These are phyloP conservation scores for Thalassiosira profunda DNA, from an alignment of 108 stramenopile species.

Conservation along the genomic window DNA sequence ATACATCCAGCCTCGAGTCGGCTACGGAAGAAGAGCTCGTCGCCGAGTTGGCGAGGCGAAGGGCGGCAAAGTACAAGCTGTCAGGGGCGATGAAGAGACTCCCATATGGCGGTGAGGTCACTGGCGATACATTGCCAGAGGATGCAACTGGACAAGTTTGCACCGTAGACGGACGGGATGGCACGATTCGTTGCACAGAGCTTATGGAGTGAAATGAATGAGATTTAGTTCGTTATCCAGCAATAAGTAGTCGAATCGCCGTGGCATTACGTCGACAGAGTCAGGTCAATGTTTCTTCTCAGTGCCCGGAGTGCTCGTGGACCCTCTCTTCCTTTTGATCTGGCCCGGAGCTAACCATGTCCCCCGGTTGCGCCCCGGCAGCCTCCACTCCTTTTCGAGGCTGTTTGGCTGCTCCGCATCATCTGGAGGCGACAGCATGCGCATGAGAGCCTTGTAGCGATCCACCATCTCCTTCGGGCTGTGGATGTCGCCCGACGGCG, in stretches of 20 bases:
- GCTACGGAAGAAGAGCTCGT: constrained; percentile 80
- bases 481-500: background rate
- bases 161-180: constrained; percentile 74
- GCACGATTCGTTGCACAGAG: constrained; percentile 77
- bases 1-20: constrained; percentile 27
- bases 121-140: constrained; percentile 2
- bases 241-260: too few relatives aligned
- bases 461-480: constrained; percentile 11
- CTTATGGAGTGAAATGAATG: constrained; percentile 84
- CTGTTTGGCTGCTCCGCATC: too few relatives aligned
- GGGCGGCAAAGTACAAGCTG: constrained; percentile 62
- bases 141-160: constrained; percentile 87
- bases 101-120: constrained; percentile 12
- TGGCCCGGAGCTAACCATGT: too few relatives aligned
- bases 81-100: constrained; percentile 71
- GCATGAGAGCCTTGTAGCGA: constrained; percentile 37
- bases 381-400: too few relatives aligned
- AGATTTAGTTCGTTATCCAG: too few relatives aligned
- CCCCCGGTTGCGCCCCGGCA: too few relatives aligned
- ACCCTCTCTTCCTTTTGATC: too few relatives aligned
- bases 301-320: too few relatives aligned
- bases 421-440: too few relatives aligned
- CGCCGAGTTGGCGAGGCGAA: constrained; percentile 73
- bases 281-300: too few relatives aligned
- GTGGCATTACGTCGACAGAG: too few relatives aligned